Base-by-base conservation (phyloP, 345 rosid species). In the Trapa incisa region DNA sequence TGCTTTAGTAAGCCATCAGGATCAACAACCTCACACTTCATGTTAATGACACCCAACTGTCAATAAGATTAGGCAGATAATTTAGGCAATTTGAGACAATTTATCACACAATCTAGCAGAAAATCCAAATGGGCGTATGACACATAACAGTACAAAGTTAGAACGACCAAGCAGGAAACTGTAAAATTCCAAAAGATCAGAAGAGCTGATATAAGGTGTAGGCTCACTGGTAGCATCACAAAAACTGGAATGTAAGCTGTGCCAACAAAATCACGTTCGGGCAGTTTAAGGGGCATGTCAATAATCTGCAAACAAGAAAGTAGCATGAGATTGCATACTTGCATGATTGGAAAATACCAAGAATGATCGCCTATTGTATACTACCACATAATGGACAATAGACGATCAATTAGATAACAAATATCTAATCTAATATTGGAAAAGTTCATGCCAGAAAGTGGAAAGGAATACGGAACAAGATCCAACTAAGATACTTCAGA, bases 21-120 rank as follows among this genome's bases (percentile, higher is more conserved):
- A 80, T 95, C 96, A 67, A 78, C 89, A 65, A 95, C 77, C 75
- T 95, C 96, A 75, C 97, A 81, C 78, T 95, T 95, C 90, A 89
- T 79, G 80, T 86, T 91, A 81, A 95, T 74, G 71, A 89, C 88
- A 43, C 96, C 96, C 75, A 95, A 81, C 99, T 95, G 86, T 69
- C 72, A 63, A 64, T 50, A 47, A 52, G 52, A 50, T 37, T 45
- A 54, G 41, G n/a, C 16, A 57, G 29, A 37, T 32, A 14, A 32
- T 39, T 22, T n/a, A 57, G 37, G 36, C 42, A 7, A 39, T n/a
- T 16, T 38, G 58, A 41, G 43, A 32, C 37, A 5, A 36, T 15
- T 60, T 32, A 68, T 56, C 17, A 56, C 33, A 37, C 47, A 39
- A 17, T 54, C 33, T 29, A 17, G 22, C 6, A 50, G 5, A 3